Evolutionary conservation across 169 alveolate species (phyloP).

Genomic region (Plasmodium chabaudi): DNA sequence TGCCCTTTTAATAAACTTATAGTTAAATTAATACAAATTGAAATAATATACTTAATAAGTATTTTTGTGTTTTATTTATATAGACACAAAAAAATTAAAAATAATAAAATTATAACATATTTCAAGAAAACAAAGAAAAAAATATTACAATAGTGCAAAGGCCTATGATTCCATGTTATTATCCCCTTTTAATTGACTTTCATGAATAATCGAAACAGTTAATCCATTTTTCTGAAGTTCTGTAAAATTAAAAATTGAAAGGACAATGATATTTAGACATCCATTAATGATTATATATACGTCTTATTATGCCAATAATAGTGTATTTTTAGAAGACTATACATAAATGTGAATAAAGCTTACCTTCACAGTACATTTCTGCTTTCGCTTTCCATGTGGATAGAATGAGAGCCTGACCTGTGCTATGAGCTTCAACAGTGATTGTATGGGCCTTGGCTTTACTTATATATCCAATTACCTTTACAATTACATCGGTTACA

Average conservation of each 20-base stretch:
- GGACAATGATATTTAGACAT: neutral
- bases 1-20: no score
- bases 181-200: constrained; percentile 65
- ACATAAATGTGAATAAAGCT: neutral
- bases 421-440: constrained; percentile 88
- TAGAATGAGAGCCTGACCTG: constrained; percentile 85
- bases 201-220: constrained; percentile 75
- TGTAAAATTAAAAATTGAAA: constrained; percentile 2
- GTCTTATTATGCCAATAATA: neutral
- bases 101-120: no score
- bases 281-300: neutral
- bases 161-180: neutral
- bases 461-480: constrained; percentile 83
- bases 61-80: no score
- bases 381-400: constrained; percentile 88
- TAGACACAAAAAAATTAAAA: no score
- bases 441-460: constrained; percentile 87
- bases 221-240: constrained; percentile 71
- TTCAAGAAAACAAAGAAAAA: no score
- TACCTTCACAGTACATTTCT: constrained; percentile 80
- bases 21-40: no score
- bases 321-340: neutral
- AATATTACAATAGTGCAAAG: neutral
- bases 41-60: no score
- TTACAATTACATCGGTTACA: constrained; percentile 86